Evolutionary conservation across 2,329 filamentous ascomycete genomes (phyloP).

Genomic region (Lachnellula cervina): DNA sequence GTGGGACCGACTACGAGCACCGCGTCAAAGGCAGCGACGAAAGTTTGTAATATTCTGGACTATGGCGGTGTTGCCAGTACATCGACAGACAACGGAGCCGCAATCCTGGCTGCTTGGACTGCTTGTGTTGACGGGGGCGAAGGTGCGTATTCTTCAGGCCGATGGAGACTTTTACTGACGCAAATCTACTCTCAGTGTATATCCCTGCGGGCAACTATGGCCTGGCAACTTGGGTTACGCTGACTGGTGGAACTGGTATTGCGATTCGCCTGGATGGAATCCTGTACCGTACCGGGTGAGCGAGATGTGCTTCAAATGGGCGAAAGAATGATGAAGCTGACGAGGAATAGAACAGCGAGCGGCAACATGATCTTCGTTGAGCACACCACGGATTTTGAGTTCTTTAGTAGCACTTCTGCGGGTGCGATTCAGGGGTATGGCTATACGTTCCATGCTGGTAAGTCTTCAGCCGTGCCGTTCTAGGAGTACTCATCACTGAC

Average conservation of each 20-base stretch:
- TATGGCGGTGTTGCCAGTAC: constrained; percentile 44
- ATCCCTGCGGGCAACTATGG: constrained; percentile 40
- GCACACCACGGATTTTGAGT: constrained; percentile 46
- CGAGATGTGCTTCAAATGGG: not conserved
- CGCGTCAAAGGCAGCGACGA: constrained; percentile 20
- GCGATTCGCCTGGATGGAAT: constrained; percentile 49
- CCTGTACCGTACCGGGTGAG: constrained; percentile 44
- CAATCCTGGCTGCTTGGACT: constrained; percentile 39
- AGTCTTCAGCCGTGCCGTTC: constrained; percentile 12
- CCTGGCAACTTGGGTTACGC: constrained; percentile 44
- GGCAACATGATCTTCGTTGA: constrained; percentile 51
- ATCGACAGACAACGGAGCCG: constrained; percentile 40
- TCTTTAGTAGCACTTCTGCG: constrained; percentile 46
- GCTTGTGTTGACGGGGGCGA: constrained; percentile 41
- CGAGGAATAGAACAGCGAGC: constrained; percentile 25
- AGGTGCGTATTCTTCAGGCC: constrained; percentile 6
- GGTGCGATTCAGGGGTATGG: constrained; percentile 50
- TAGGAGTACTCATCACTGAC: constrained; percentile 17
- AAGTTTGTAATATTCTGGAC: constrained; percentile 40
- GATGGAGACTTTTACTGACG: not conserved
- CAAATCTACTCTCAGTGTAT: constrained; percentile 12
- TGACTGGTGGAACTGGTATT: constrained; percentile 43
- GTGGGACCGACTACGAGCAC: constrained; percentile 26
- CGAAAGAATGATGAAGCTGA: not conserved
- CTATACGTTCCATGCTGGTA: constrained; percentile 40